Percentiles rank a stretch among this genome's conserved stretches.
Conservation (phyloP, 371 early-diverging fungal genomes). For the Globomyces sp. region DNA sequence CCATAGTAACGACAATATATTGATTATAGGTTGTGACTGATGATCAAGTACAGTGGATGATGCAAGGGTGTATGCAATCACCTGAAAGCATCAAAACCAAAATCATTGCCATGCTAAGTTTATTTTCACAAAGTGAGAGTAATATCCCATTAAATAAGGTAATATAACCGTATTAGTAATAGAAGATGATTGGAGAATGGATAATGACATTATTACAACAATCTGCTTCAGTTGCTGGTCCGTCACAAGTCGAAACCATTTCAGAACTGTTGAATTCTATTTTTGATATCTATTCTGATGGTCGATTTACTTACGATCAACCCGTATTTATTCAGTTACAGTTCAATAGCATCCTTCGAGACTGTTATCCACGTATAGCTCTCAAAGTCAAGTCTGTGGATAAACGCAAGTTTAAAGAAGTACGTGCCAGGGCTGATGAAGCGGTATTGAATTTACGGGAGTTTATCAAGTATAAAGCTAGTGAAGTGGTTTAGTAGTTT, state of each 20-base stretch:
- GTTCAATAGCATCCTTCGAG: constrained; percentile 59
- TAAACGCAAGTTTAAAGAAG: constrained; percentile 63
- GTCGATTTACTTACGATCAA: constrained; percentile 76
- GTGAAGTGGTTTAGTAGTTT: constrained; percentile 34
- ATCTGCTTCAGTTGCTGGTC: neutral
- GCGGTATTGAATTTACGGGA: constrained; percentile 74
- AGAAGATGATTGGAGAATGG: constrained; percentile 60
- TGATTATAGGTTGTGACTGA: no score
- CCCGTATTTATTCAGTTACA: constrained; percentile 76
- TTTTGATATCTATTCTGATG: constrained; percentile 86
- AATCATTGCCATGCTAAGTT: constrained; percentile 69
- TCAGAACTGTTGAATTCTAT: constrained; percentile 80
- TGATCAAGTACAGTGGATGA: no score
- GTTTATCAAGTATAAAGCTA: constrained; percentile 82
- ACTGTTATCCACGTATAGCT: constrained; percentile 50
- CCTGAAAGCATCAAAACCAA: constrained; percentile 52
- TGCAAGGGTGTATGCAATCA: constrained; percentile 17
- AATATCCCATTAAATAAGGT: constrained; percentile 71
- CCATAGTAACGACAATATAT: no score
- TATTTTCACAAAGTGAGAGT: constrained; percentile 70
- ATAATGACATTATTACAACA: constrained; percentile 44
- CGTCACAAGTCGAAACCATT: constrained; percentile 45
- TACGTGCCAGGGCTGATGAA: constrained; percentile 79
- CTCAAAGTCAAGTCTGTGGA: constrained; percentile 66
- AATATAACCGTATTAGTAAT: neutral